Conservation (phyloP, 2,329 filamentous ascomycete genomes). For the Neoscytalidium dimidiatum region DNA sequence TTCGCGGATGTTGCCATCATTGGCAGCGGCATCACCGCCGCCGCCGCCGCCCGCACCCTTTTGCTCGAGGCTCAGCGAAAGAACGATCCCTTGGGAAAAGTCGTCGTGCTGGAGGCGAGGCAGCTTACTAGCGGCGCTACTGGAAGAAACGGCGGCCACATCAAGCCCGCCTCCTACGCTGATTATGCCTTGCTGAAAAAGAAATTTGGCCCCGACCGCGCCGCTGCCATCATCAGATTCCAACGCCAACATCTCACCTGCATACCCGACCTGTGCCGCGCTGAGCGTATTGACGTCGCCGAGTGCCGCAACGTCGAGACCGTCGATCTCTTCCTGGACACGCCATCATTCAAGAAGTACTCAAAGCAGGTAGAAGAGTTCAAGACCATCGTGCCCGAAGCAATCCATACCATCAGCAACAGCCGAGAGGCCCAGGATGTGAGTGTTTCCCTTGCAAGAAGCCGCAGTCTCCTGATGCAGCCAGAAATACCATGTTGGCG, state of each 20-base stretch:
- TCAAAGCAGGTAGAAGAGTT: slow-evolving; percentile 1
- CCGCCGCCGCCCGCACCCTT: slow-evolving; percentile 66
- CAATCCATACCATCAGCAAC: not conserved
- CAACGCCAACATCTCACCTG: slow-evolving; percentile 1
- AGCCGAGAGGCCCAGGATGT: slow-evolving; percentile 2
- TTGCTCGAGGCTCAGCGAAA: slow-evolving; percentile 20
- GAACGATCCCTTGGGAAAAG: not conserved
- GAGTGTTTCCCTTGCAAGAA: not conserved
- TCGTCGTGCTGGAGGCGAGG: slow-evolving; percentile 50
- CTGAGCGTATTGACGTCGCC: not conserved
- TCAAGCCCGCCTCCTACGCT: slow-evolving; percentile 45
- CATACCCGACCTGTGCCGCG: slow-evolving; percentile 5
- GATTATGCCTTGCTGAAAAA: slow-evolving; percentile 25
- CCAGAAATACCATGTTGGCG: not conserved
- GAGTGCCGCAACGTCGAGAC: slow-evolving; percentile 19
- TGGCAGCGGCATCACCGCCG: slow-evolving; percentile 67
- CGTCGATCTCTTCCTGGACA: slow-evolving; percentile 15
- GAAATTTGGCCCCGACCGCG: slow-evolving; percentile 26
- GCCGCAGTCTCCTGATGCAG: not conserved
- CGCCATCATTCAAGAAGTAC: not conserved
- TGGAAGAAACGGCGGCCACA: slow-evolving; percentile 56
- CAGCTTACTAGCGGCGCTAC: slow-evolving; percentile 55
- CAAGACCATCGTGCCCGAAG: not conserved
- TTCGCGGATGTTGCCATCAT: slow-evolving; percentile 54
- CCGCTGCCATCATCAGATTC: slow-evolving; percentile 28